These are phyloP conservation scores for Phaeosphaeria sp. DNA, from an alignment of 2,329 filamentous ascomycete genomes.

Conservation along the genomic window DNA sequence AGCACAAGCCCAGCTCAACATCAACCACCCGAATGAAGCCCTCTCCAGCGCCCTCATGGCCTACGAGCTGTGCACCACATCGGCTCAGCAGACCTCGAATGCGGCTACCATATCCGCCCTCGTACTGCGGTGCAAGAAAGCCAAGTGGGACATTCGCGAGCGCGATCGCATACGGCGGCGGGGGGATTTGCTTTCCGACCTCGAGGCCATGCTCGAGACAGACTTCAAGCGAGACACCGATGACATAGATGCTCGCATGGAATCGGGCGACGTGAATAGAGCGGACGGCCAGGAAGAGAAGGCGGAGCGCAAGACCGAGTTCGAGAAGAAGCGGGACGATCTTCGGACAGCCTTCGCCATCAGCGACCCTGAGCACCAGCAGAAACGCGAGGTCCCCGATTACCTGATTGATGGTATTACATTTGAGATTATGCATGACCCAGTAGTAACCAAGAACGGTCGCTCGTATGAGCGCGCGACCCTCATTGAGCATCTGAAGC, in stretches of 20 bases:
- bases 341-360: constrained; percentile 56
- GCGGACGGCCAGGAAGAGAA: constrained; percentile 57
- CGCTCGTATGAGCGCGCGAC: constrained; percentile 88
- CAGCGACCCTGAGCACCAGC: constrained; percentile 53
- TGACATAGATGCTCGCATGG: constrained; percentile 47
- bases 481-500: constrained; percentile 83
- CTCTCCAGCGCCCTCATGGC: constrained; percentile 73
- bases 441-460: constrained; percentile 76
- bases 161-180: constrained; percentile 63
- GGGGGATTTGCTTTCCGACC: constrained; percentile 65
- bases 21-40: constrained; percentile 75
- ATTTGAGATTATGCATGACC: constrained; percentile 77
- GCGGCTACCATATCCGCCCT: constrained; percentile 74
- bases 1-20: constrained; percentile 80
- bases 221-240: constrained; percentile 43
- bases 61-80: constrained; percentile 70
- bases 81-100: constrained; percentile 66
- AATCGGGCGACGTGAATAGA: constrained; percentile 46
- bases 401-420: constrained; percentile 79
- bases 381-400: constrained; percentile 68
- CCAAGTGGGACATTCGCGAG: constrained; percentile 81
- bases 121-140: constrained; percentile 82
- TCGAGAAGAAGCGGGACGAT: constrained; percentile 52
- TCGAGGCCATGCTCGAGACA: constrained; percentile 55
- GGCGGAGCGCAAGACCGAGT: constrained; percentile 51